Percentiles rank a stretch among this genome's conserved stretches.
Evolutionary conservation across 768 basidiomycete genomes (phyloP).

Genomic region (Suillus lakei): DNA sequence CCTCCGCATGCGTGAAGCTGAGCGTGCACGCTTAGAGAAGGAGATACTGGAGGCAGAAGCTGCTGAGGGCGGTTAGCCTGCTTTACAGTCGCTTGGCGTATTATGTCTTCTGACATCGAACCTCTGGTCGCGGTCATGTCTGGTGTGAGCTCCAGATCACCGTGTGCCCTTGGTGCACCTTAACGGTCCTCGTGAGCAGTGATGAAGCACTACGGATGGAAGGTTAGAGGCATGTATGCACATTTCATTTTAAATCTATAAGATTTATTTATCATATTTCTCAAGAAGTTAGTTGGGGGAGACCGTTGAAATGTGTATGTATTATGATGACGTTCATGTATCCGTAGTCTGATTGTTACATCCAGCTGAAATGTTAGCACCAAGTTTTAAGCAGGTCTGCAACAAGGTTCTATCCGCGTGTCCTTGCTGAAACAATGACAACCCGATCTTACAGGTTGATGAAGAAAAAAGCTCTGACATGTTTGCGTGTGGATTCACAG

Average conservation of each 20-base stretch:
- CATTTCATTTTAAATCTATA: background rate
- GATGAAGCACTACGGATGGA: background rate
- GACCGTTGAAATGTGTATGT: background rate
- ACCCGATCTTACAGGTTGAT: background rate
- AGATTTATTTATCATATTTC: slow-evolving; percentile 1
- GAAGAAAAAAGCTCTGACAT: background rate
- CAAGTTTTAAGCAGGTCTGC: background rate
- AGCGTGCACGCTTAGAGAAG: slow-evolving; percentile 73
- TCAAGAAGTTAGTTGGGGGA: background rate
- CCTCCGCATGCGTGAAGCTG: slow-evolving; percentile 81
- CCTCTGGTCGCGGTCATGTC: background rate
- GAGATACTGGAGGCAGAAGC: slow-evolving; percentile 78
- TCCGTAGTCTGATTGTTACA: background rate
- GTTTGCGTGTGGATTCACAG: background rate
- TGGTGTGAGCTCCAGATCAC: background rate
- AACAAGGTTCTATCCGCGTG: background rate
- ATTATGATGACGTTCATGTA: background rate
- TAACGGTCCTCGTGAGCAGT: background rate
- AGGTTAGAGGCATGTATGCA: slow-evolving; percentile 4
- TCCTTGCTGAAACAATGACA: background rate
- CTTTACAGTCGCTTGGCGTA: background rate
- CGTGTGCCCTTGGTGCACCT: background rate
- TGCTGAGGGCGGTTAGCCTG: slow-evolving; percentile 29
- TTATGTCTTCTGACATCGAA: background rate
- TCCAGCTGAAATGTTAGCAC: background rate